phyloP scores from a whole-genome alignment of 1,284 basidiomycete genomes.

The Thecaphora frezii region DNA sequence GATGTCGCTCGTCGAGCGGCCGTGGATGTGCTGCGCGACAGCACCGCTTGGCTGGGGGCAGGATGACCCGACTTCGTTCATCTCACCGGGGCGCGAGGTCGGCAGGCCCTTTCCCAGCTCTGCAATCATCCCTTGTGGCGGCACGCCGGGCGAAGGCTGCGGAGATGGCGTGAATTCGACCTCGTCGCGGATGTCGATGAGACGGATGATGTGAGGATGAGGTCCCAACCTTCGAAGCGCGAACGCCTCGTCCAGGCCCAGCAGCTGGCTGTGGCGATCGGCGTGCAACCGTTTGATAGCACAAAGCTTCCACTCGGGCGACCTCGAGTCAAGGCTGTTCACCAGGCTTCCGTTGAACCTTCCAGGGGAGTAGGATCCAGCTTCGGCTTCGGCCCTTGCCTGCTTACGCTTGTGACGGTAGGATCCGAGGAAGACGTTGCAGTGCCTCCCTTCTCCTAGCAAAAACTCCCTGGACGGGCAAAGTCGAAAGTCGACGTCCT shows the following conservation, averaged over 20 bases:
- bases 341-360: background rate
- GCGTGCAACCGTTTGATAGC: slow-evolving; percentile 56
- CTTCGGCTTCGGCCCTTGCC: background rate
- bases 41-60: too few species aligned
- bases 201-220: slow-evolving; percentile 50
- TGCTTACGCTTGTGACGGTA: slow-evolving; percentile 14
- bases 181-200: slow-evolving; percentile 54
- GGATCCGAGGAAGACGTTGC: slow-evolving; percentile 51
- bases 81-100: background rate
- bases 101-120: background rate
- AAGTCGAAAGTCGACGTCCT: slow-evolving; percentile 50
- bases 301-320: slow-evolving; percentile 43
- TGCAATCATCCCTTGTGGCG: too few species aligned
- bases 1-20: slow-evolving; percentile 37
- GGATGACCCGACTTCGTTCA: too few species aligned
- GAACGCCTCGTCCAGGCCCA: slow-evolving; percentile 56
- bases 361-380: background rate
- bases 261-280: slow-evolving; percentile 50
- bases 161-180: slow-evolving; percentile 34
- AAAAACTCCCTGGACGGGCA: slow-evolving; percentile 43
- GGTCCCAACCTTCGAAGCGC: slow-evolving; percentile 49
- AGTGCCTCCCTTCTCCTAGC: slow-evolving; percentile 54
- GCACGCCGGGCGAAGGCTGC: slow-evolving; percentile 7
- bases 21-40: slow-evolving; percentile 4
- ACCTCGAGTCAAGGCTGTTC: background rate